phyloP scores from a whole-genome alignment of 2,329 filamentous ascomycete genomes.

The Colletotrichum sansevieriae region DNA sequence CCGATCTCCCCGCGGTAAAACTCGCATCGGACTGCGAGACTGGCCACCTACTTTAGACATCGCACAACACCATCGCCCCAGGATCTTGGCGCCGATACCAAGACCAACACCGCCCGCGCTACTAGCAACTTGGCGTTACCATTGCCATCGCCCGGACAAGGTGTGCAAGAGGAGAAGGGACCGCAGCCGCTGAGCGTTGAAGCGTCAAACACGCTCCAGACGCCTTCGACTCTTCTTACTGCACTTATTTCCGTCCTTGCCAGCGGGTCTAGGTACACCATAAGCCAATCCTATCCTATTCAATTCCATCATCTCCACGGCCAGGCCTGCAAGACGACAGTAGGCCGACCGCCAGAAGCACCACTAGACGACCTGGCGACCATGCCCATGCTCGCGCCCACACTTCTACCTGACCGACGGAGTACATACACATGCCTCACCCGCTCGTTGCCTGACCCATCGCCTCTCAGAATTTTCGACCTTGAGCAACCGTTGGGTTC shows the following conservation, averaged over 20 bases:
- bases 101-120: constrained; percentile 15
- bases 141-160: constrained; percentile 16
- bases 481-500: no score
- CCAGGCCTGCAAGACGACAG: neutral
- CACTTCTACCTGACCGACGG: constrained; percentile 11
- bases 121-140: constrained; percentile 14
- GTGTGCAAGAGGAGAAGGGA: neutral
- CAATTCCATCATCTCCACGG: neutral
- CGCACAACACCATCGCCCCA: constrained; percentile 10
- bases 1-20: no score
- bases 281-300: neutral
- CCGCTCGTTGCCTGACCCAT: neutral
- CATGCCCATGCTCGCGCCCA: constrained; percentile 6
- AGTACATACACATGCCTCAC: neutral
- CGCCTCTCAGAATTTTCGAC: no score
- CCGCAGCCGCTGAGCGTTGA: neutral
- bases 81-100: constrained; percentile 11
- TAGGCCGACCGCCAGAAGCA: constrained; percentile 9
- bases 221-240: constrained; percentile 1
- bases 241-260: neutral
- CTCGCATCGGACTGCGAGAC: neutral
- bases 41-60: neutral
- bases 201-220: neutral
- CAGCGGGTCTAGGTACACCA: constrained; percentile 9
- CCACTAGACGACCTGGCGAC: constrained; percentile 7